Evolutionary conservation across 345 rosid genomes (phyloP).

Genomic region (Conringia planisiliqua): DNA sequence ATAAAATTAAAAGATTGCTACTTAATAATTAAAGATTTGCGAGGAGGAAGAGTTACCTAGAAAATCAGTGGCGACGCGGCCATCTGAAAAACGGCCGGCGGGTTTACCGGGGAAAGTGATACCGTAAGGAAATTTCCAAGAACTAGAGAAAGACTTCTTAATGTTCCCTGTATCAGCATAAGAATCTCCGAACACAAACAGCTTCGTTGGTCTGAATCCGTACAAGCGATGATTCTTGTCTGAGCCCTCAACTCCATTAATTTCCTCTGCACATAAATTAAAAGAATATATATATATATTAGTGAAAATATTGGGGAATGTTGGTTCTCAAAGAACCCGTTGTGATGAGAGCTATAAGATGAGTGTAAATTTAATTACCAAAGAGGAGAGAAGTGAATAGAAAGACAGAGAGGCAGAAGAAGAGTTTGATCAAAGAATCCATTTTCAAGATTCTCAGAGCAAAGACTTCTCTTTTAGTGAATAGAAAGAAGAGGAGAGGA

Average conservation of each 20-base stretch:
- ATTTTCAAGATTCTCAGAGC: conserved; percentile 27
- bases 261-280: conserved; percentile 8
- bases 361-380: conserved; percentile 9
- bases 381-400: not conserved
- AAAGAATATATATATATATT: not conserved
- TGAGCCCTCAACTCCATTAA: conserved; percentile 19
- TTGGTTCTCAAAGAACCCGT: not conserved
- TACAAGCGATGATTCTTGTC: conserved; percentile 22
- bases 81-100: conserved; percentile 63
- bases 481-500: not conserved
- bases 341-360: not conserved
- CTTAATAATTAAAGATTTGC: not conserved
- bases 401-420: conserved; percentile 17
- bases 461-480: not conserved
- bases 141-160: conserved; percentile 26
- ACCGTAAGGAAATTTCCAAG: conserved; percentile 65
- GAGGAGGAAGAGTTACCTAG: conserved; percentile 34
- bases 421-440: conserved; percentile 25
- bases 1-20: not conserved
- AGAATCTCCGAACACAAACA: conserved; percentile 67
- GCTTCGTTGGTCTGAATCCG: conserved; percentile 39
- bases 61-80: conserved; percentile 56
- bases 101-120: conserved; percentile 61
- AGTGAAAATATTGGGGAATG: not conserved
- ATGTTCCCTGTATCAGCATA: conserved; percentile 65